Percentiles rank a stretch among this genome's conserved stretches.
These are phyloP conservation scores for Neurospora intermedia DNA, from an alignment of 495 filamentous ascomycete species.

Conservation along the genomic window DNA sequence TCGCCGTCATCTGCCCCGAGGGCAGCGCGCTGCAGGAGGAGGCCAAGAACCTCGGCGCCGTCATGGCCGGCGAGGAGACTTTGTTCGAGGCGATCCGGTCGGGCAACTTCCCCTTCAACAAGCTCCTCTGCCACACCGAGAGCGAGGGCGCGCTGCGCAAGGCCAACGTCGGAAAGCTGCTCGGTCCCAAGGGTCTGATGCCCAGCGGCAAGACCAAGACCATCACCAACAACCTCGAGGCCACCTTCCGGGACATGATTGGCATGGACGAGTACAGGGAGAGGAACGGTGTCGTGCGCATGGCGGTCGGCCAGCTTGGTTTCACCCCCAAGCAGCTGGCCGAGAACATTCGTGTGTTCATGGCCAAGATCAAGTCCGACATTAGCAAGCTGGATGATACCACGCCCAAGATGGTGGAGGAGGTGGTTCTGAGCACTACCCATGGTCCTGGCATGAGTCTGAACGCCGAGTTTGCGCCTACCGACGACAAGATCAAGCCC, in stretches of 20 bases:
- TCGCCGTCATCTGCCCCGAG: slow-evolving; percentile 80
- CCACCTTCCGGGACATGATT: slow-evolving; percentile 62
- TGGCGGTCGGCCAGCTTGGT: slow-evolving; percentile 82
- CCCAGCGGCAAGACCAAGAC: slow-evolving; percentile 79
- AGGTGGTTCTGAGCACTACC: slow-evolving; percentile 91
- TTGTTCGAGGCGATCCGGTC: slow-evolving; percentile 71
- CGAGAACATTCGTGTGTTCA: slow-evolving; percentile 71
- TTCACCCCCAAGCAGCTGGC: slow-evolving; percentile 81
- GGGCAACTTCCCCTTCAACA: slow-evolving; percentile 72
- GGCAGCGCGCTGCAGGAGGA: slow-evolving; percentile 56
- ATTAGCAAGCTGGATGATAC: slow-evolving; percentile 56
- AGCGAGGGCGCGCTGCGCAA: slow-evolving; percentile 62
- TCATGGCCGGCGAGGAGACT: slow-evolving; percentile 71
- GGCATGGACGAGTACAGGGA: slow-evolving; percentile 84
- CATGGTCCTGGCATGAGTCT: slow-evolving; percentile 76
- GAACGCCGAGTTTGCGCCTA: slow-evolving; percentile 60
- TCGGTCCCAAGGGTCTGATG: slow-evolving; percentile 88
- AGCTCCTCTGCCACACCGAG: slow-evolving; percentile 75
- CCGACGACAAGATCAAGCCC: slow-evolving; percentile 41
- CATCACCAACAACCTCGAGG: slow-evolving; percentile 65
- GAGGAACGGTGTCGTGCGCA: slow-evolving; percentile 67
- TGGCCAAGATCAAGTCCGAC: slow-evolving; percentile 69
- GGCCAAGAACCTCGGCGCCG: slow-evolving; percentile 64
- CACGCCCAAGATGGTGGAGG: slow-evolving; percentile 70
- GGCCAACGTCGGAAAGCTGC: slow-evolving; percentile 62